Percentiles rank a stretch among this genome's conserved stretches.
phyloP scores from a whole-genome alignment of 345 rosid genomes.

The Gossypium raimondii region DNA sequence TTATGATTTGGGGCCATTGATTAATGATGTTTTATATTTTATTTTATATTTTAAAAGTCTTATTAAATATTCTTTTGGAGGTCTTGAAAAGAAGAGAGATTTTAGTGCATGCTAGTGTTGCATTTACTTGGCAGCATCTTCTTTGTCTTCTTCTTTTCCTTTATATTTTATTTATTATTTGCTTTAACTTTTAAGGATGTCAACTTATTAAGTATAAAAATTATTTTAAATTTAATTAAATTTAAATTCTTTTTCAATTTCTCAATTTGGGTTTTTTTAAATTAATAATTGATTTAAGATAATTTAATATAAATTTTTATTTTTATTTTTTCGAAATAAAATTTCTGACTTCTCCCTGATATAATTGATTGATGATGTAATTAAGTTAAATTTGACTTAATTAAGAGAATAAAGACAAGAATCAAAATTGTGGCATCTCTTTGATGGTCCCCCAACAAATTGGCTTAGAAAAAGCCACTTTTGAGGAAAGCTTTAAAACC shows the following conservation, averaged over 20 bases:
- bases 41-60: neutral
- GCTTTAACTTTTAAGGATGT: too few relatives aligned
- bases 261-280: too few relatives aligned
- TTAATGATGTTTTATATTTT: too few relatives aligned
- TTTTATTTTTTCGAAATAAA: too few relatives aligned
- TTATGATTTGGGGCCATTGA: neutral
- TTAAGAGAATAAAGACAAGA: neutral
- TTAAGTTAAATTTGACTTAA: neutral
- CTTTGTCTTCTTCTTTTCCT: neutral
- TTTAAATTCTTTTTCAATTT: too few relatives aligned
- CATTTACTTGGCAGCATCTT: neutral
- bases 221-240: too few relatives aligned
- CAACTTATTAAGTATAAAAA: too few relatives aligned
- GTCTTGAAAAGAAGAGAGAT: neutral
- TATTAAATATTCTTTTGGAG: neutral
- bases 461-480: neutral
- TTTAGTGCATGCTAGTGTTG: neutral
- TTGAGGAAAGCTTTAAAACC: conserved; percentile 8
- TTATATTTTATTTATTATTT: neutral
- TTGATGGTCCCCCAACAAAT: conserved; percentile 1
- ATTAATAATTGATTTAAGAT: too few relatives aligned
- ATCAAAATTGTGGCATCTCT: neutral
- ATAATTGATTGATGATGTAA: too few relatives aligned
- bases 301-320: too few relatives aligned
- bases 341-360: too few relatives aligned